phyloP scores from a whole-genome alignment of 140 eudicot species.

The Ambrosia hybrid region DNA sequence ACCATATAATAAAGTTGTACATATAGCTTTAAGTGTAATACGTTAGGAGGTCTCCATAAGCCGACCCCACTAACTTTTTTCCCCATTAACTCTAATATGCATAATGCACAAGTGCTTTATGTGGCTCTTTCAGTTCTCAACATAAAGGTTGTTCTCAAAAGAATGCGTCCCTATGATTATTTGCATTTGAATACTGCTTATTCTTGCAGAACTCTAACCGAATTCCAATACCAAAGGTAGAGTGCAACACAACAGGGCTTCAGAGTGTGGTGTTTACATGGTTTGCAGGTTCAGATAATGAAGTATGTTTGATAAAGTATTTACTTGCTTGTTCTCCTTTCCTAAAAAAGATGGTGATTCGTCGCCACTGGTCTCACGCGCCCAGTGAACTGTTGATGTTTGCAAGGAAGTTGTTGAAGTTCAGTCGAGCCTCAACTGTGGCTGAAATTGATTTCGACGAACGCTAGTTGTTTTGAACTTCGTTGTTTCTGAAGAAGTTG shows the following conservation, averaged over 20 bases:
- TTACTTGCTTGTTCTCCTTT: neutral
- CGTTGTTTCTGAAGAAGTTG: no score
- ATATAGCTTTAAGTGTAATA: no score
- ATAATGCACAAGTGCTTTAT: no score
- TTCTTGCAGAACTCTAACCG: neutral
- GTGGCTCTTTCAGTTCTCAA: no score
- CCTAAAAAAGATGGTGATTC: neutral
- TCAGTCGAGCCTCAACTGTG: conserved; percentile 22
- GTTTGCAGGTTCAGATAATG: neutral
- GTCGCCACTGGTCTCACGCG: neutral
- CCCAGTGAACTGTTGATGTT: neutral
- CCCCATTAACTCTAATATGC: no score
- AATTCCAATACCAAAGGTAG: neutral
- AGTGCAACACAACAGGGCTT: neutral
- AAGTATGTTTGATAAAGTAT: neutral
- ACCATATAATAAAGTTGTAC: no score
- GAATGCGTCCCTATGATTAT: no score
- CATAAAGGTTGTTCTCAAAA: no score
- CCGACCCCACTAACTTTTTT: no score
- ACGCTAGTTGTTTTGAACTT: neutral
- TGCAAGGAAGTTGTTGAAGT: conserved; percentile 17
- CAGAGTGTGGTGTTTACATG: neutral
- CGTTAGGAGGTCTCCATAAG: no score
- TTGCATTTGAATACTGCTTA: neutral
- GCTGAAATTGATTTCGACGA: neutral